Evolutionary conservation across 495 filamentous ascomycete genomes (phyloP).

Genomic region (Podospora didyma): DNA sequence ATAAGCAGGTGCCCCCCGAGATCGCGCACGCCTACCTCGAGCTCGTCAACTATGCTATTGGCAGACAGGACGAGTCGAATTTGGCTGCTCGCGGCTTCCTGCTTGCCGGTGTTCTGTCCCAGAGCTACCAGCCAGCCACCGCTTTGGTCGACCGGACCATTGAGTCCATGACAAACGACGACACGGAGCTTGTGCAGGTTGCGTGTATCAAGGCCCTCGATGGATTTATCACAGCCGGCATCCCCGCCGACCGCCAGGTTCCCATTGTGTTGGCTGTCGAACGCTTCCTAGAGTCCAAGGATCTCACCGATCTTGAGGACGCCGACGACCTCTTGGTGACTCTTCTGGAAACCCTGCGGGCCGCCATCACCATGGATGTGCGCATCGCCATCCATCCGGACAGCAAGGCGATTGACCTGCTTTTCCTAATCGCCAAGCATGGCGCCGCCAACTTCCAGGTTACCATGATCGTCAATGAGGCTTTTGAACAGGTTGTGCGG

Average conservation of each 20-base stretch:
- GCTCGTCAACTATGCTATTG: constrained; percentile 73
- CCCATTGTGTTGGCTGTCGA: constrained; percentile 73
- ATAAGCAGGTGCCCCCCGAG: constrained; percentile 59
- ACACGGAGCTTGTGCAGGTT: constrained; percentile 84
- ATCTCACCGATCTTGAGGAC: constrained; percentile 75
- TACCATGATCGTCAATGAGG: constrained; percentile 75
- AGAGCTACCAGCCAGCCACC: constrained; percentile 49
- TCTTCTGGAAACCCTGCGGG: constrained; percentile 80
- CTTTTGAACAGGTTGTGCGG: constrained; percentile 80
- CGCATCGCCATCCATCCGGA: constrained; percentile 62
- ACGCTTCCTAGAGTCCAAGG: constrained; percentile 69
- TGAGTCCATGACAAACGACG: constrained; percentile 67
- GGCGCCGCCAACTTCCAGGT: constrained; percentile 86
- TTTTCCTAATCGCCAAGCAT: constrained; percentile 84
- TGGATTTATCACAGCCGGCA: constrained; percentile 62
- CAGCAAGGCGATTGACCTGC: constrained; percentile 69
- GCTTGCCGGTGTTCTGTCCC: constrained; percentile 67
- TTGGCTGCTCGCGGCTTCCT: constrained; percentile 82
- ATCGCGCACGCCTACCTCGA: constrained; percentile 68
- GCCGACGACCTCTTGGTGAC: constrained; percentile 89
- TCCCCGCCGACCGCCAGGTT: constrained; percentile 58
- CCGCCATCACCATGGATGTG: constrained; percentile 75
- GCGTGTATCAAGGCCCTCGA: constrained; percentile 86
- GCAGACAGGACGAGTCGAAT: constrained; percentile 56
- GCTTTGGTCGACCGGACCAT: constrained; percentile 68